Evolutionary conservation across 495 filamentous ascomycete species (phyloP).

Genomic region (Neurospora intermedia): DNA sequence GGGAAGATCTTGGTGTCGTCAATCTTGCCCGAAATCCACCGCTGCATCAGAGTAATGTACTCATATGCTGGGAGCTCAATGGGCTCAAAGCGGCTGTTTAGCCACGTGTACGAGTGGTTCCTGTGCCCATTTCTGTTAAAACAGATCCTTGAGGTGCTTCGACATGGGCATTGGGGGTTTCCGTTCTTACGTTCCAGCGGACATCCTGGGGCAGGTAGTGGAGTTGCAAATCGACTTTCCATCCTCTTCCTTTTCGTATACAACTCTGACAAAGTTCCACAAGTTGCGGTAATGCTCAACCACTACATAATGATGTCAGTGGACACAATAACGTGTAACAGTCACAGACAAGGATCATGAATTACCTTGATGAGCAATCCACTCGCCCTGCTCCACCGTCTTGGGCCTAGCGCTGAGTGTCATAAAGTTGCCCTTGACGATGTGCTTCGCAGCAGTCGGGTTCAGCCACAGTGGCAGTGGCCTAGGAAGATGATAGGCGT

Average conservation of each 20-base stretch:
- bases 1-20: conserved; percentile 80
- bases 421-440: conserved; percentile 94
- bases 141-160: conserved; percentile 1
- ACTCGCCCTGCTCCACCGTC: conserved; percentile 82
- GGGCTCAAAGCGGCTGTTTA: conserved; percentile 52
- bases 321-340: background rate
- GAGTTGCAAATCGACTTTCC: conserved; percentile 71
- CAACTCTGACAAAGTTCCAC: conserved; percentile 70
- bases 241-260: conserved; percentile 66
- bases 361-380: conserved; percentile 88
- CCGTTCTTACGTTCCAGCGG: conserved; percentile 65
- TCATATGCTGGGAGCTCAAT: conserved; percentile 67
- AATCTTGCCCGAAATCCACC: conserved; percentile 88
- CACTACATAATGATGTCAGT: conserved; percentile 37
- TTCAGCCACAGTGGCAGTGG: conserved; percentile 35
- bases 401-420: conserved; percentile 82
- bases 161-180: conserved; percentile 12
- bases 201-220: conserved; percentile 79
- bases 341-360: background rate
- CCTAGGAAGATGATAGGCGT: conserved; percentile 39
- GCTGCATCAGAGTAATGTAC: conserved; percentile 86
- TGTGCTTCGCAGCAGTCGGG: conserved; percentile 69
- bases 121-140: conserved; percentile 31
- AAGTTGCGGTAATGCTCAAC: conserved; percentile 85
- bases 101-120: conserved; percentile 84